Evolutionary conservation across 2,329 filamentous ascomycete species (phyloP).

Genomic region (Aspergillus intermedius): DNA sequence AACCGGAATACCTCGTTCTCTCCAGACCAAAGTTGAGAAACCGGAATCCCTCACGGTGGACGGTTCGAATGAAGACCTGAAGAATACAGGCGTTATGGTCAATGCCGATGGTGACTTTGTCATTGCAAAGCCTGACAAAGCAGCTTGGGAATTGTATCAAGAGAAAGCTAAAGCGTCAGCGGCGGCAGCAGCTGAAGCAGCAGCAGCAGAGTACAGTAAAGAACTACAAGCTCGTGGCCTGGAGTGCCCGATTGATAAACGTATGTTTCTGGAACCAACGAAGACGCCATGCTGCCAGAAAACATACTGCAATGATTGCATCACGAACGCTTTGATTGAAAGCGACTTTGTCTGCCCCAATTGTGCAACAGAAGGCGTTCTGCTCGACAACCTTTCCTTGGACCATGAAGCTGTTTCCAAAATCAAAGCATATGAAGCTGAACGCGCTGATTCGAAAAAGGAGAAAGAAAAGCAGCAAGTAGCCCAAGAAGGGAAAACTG

Average conservation of each 20-base stretch:
- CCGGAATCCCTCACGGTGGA: constrained; percentile 67
- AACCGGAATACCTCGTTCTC: constrained; percentile 91
- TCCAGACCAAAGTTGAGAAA: constrained; percentile 93
- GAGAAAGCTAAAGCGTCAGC: constrained; percentile 85
- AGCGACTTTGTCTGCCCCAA: constrained; percentile 94
- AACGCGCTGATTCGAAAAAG: constrained; percentile 42
- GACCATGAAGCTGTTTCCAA: constrained; percentile 74
- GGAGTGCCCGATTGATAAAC: constrained; percentile 93
- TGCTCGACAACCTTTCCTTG: constrained; percentile 82
- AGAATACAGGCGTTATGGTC: constrained; percentile 89
- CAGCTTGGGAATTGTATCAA: constrained; percentile 94
- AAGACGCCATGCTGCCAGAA: constrained; percentile 97
- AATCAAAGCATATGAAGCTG: constrained; percentile 66
- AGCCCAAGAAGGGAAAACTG: constrained; percentile 17
- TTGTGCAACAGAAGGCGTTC: constrained; percentile 82
- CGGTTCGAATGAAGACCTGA: constrained; percentile 69
- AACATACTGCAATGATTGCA: constrained; percentile 99
- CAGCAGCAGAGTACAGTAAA: constrained; percentile 69
- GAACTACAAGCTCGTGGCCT: constrained; percentile 81
- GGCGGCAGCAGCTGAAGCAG: constrained; percentile 73
- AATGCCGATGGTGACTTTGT: constrained; percentile 97
- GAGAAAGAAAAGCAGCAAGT: constrained; percentile 34
- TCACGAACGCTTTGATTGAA: constrained; percentile 97
- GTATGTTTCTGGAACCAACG: constrained; percentile 96
- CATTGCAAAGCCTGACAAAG: constrained; percentile 90